These are phyloP conservation scores for Starmerella floris DNA, from an alignment of 805 yeast species.

Conservation along the genomic window DNA sequence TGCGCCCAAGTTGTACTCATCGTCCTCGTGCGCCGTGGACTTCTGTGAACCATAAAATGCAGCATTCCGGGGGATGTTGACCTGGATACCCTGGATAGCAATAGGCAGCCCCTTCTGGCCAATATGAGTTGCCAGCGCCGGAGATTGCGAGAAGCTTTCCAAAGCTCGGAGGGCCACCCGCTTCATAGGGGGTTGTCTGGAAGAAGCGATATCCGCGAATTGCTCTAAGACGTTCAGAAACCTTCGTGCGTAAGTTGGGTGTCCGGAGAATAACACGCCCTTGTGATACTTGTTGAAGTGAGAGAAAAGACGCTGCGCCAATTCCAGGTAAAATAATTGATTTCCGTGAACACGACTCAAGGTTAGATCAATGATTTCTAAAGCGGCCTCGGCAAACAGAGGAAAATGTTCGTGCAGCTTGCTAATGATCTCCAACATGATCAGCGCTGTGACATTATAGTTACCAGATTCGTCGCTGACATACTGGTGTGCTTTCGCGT, in stretches of 20 bases:
- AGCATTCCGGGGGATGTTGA: slow-evolving; percentile 15
- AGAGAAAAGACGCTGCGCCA: slow-evolving; percentile 22
- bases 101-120: slow-evolving; percentile 23
- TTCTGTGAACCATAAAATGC: background rate
- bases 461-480: slow-evolving; percentile 58
- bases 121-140: slow-evolving; percentile 23
- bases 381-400: slow-evolving; percentile 59
- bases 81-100: slow-evolving; percentile 22
- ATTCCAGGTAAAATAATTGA: slow-evolving; percentile 37
- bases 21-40: background rate
- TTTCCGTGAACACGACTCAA: slow-evolving; percentile 37
- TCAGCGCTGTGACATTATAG: slow-evolving; percentile 64
- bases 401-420: slow-evolving; percentile 74
- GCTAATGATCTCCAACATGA: slow-evolving; percentile 53
- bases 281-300: slow-evolving; percentile 41
- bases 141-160: slow-evolving; percentile 27
- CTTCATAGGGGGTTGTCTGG: slow-evolving; percentile 18
- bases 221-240: slow-evolving; percentile 31
- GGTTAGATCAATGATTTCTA: slow-evolving; percentile 43
- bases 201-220: slow-evolving; percentile 17
- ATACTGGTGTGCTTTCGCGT: slow-evolving; percentile 49
- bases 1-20: background rate
- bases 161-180: slow-evolving; percentile 37
- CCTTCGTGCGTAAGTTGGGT: slow-evolving; percentile 39
- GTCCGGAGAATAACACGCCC: slow-evolving; percentile 52